Conservation (phyloP, 495 filamentous ascomycete genomes). For the Mycothermus thermophilus region DNA sequence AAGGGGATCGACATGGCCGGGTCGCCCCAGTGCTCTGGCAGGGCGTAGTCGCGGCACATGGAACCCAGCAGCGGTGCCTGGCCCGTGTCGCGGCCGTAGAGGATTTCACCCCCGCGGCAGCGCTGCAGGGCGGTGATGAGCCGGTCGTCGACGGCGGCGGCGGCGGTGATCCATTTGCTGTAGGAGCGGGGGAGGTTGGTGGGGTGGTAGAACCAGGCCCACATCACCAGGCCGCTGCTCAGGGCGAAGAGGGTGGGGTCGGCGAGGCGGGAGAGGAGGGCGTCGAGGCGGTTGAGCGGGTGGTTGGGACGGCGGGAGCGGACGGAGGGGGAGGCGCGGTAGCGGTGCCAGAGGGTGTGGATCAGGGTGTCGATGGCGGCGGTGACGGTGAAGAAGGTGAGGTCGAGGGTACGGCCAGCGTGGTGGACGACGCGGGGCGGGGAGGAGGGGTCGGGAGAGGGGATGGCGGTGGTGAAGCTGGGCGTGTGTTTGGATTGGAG, state of each 20-base stretch:
- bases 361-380: conserved; percentile 62
- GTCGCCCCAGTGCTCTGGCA: conserved; percentile 63
- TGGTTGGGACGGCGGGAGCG: conserved; percentile 21
- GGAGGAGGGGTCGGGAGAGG: conserved; percentile 5
- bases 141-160: conserved; percentile 65
- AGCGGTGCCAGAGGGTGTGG: conserved; percentile 49
- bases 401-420: conserved; percentile 70
- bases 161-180: conserved; percentile 71
- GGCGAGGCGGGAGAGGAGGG: conserved; percentile 36
- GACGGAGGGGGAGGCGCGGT: too few relatives aligned
- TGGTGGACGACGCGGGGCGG: conserved; percentile 23
- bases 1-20: conserved; percentile 60
- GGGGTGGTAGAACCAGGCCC: conserved; percentile 73
- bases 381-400: conserved; percentile 67
- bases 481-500: conserved; percentile 33
- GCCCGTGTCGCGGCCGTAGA: conserved; percentile 69
- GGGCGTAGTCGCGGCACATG: conserved; percentile 62
- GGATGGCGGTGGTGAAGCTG: conserved; percentile 23
- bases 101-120: conserved; percentile 46
- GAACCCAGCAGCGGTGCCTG: conserved; percentile 53
- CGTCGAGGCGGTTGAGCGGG: conserved; percentile 40
- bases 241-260: conserved; percentile 64
- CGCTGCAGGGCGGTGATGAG: conserved; percentile 62
- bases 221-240: conserved; percentile 76
- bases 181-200: conserved; percentile 58